Evolutionary conservation across 371 early-diverging fungal species (phyloP), one percentile per base, ranked within the genome.

Genomic region (Mortierella sp.): DNA sequence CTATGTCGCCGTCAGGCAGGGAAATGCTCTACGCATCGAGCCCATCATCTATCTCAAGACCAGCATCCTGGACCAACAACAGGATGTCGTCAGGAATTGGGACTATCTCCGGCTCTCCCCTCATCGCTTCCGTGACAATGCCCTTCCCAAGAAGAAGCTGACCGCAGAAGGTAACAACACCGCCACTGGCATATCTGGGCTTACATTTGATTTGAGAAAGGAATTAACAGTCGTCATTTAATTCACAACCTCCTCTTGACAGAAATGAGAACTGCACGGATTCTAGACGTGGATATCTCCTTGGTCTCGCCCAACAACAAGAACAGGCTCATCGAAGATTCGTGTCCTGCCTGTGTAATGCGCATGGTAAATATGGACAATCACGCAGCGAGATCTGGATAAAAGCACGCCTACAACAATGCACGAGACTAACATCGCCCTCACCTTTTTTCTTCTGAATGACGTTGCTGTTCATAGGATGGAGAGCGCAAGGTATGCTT

Each of bases 31-130:
- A 5, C 70, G 86, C 0, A 86, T 86, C 31, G 86, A 86, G 44
- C 86, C 86, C n/a, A 86, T 86, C 57, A 86, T 86, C 64, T 86
- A 86, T 50, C 79, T 86, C 53, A 86, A 77, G 55, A 86, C 86
- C 13, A 79, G 82, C n/a, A 82, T 86, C 19, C 55, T 86, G 26
- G 82, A 86, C 48, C 50, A 76, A 9, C 70, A 79, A 19, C 76
- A 81, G 19, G 73, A 81, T 0, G 77, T 81, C 0, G 70, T 86
- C 21, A 76, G 78, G 57, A 78, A 81, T 31, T 86, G 86, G 86
- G 86, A 86, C 44, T 86, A 81, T 48, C 70, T 86, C 14, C 76
- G 86, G 3, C 77, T 86, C 64, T 64, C 73, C 0, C 74, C 79
- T 16, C 74, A 86, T 54, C 76, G 86, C 10, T 86, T 86, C 77